Evolutionary conservation across 2,329 filamentous ascomycete genomes (phyloP).

Genomic region (Sclerotinia nivalis): DNA sequence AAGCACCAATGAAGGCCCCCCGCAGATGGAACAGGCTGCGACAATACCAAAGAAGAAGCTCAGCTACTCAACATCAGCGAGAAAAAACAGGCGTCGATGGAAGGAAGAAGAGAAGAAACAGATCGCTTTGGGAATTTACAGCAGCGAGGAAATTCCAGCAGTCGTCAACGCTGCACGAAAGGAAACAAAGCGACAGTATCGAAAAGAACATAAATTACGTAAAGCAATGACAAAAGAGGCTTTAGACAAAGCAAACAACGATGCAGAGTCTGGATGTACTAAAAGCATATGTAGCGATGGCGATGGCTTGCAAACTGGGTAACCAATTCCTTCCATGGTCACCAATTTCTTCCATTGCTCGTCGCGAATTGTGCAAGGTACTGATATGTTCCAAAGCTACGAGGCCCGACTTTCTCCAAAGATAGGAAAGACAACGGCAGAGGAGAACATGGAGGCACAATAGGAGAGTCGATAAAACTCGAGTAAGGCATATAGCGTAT

Average conservation of each 20-base stretch:
- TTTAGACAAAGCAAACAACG: background rate
- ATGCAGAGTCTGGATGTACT: background rate
- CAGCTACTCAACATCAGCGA: background rate
- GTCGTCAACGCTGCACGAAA: background rate
- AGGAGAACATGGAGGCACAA: too few species aligned
- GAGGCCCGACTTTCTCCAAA: too few species aligned
- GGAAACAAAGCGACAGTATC: background rate
- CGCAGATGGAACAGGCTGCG: background rate
- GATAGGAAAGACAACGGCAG: too few species aligned
- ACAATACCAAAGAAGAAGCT: background rate
- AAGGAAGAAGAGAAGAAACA: background rate
- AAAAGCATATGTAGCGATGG: background rate
- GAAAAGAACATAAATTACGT: background rate
- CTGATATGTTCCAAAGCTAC: background rate
- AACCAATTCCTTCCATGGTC: too few species aligned
- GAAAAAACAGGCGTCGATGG: background rate
- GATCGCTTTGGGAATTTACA: background rate
- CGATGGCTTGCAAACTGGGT: background rate
- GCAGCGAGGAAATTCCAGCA: background rate
- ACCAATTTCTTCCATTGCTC: background rate
- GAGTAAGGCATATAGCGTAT: too few species aligned
- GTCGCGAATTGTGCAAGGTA: too few species aligned
- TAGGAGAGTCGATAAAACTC: too few species aligned
- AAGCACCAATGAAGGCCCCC: background rate
- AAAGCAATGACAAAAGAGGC: too few species aligned